Evolutionary conservation across 495 filamentous ascomycete genomes (phyloP), one percentile per base, ranked within the genome.

Genomic region (Xylaria sp.): DNA sequence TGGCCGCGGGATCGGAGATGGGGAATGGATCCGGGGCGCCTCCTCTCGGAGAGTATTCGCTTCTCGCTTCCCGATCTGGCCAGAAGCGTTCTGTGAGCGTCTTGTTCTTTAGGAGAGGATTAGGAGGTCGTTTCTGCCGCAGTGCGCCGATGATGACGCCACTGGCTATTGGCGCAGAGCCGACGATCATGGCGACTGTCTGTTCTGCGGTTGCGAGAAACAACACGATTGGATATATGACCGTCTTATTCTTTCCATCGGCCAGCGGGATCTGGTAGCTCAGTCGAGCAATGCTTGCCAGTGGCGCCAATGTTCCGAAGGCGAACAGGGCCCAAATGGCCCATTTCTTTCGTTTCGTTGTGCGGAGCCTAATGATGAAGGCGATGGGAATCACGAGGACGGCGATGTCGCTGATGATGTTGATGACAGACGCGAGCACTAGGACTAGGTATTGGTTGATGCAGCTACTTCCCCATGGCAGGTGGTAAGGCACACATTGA

Each of bases 171-270:
- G 71, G 71, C 11, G 65, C 71, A 26, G 65, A 72, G 19, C 71
- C 71, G 35, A 69, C 59, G 24, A 72, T 69, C 41, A 57, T 63
- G 12, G 71, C 71, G 8, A 72, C 65, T 9, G 53, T 40, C 40
- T 77, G 73, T 58, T 80, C 78, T n/a, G 75, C 76, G n/a, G 74
- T 68, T 31, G 81, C 71, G 52, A 73, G 71, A 24, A 73, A 37
- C n/a, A 61, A 12, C 0, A 73, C 48, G 6, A 73, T 70, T 0
- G 71, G 31, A 35, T 73, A 73, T 29, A 73, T 73, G 67, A 69
- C 67, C 21, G 71, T 73, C 68, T 50, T 65, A 17, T 73, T 73
- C 31, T 59, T 5, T 15, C 61, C 61, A 12, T 66, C 26, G 41
- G 59, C 61, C 5, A 37, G 58, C 1, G 67, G 67, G 2, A 69